phyloP scores from a whole-genome alignment of 345 rosid genomes.

The Stellera chamaejasme region DNA sequence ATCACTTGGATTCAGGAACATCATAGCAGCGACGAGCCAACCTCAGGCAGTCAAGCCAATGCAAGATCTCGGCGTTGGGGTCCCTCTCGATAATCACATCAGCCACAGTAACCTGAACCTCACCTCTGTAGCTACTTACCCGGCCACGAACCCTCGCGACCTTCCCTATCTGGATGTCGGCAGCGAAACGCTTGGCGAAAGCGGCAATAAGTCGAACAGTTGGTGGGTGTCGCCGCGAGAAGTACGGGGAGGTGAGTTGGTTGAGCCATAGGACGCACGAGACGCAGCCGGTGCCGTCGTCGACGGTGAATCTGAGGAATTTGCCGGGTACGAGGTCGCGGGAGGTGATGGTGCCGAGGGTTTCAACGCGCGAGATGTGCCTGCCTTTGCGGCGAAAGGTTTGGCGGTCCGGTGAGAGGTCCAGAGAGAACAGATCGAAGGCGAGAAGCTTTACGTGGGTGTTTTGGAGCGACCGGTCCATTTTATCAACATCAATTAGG shows the following conservation, averaged over 20 bases:
- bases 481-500: background rate
- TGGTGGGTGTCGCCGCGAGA: constrained; percentile 32
- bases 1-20: no score
- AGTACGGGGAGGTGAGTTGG: constrained; percentile 49
- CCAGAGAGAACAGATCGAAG: constrained; percentile 38
- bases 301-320: constrained; percentile 56
- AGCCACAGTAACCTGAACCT: constrained; percentile 54
- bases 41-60: constrained; percentile 63
- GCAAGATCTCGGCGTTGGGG: constrained; percentile 72
- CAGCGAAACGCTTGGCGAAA: constrained; percentile 33
- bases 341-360: constrained; percentile 43
- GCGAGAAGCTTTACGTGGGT: constrained; percentile 55
- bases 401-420: constrained; percentile 22
- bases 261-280: constrained; percentile 82
- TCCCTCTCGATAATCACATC: constrained; percentile 62
- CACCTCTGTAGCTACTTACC: constrained; percentile 45
- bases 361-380: constrained; percentile 51
- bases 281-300: constrained; percentile 64
- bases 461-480: constrained; percentile 31
- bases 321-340: constrained; percentile 40
- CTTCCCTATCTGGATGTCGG: constrained; percentile 37
- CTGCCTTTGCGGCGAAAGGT: constrained; percentile 26
- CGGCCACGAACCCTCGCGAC: constrained; percentile 69
- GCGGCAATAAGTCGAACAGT: constrained; percentile 42
- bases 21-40: constrained; percentile 31